Evolutionary conservation across 2,329 filamentous ascomycete genomes (phyloP).

Genomic region (Pyricularia sp.): DNA sequence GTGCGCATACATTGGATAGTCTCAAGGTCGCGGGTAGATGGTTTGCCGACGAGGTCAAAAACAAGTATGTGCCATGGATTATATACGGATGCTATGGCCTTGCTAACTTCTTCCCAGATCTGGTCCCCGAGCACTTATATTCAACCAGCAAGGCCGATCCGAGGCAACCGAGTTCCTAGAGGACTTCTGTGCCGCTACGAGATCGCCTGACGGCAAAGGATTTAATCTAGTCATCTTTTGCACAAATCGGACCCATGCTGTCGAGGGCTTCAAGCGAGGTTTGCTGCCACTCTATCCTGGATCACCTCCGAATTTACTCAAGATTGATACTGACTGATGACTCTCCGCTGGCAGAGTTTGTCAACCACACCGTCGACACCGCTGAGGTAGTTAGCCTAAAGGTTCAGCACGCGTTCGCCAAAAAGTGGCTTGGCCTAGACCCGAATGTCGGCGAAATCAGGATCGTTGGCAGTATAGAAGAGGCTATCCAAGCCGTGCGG

Average conservation of each 20-base stretch:
- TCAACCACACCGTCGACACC: conserved; percentile 45
- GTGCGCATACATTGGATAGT: conserved; percentile 81
- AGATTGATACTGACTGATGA: not conserved
- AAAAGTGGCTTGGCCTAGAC: conserved; percentile 38
- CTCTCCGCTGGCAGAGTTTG: conserved; percentile 33
- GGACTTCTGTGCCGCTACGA: conserved; percentile 34
- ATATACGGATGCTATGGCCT: not conserved
- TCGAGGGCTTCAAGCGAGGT: conserved; percentile 38
- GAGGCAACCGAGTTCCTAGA: conserved; percentile 54
- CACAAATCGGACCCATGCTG: conserved; percentile 32
- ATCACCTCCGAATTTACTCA: conserved; percentile 5
- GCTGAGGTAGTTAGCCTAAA: conserved; percentile 38
- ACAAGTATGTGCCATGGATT: conserved; percentile 11
- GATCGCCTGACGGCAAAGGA: conserved; percentile 21
- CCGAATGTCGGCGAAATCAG: conserved; percentile 28
- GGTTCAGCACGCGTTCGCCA: conserved; percentile 40
- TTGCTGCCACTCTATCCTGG: not conserved
- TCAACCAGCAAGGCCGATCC: conserved; percentile 88
- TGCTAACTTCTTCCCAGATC: not conserved
- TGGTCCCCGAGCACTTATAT: conserved; percentile 52
- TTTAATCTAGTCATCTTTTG: conserved; percentile 60
- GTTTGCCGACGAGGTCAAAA: conserved; percentile 45
- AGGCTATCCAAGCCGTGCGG: conserved; percentile 41
- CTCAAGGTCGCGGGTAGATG: conserved; percentile 67
- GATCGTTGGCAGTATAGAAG: conserved; percentile 43